phyloP scores from a whole-genome alignment of 257 asterid species.

The Nicotiana tomentosiformis region DNA sequence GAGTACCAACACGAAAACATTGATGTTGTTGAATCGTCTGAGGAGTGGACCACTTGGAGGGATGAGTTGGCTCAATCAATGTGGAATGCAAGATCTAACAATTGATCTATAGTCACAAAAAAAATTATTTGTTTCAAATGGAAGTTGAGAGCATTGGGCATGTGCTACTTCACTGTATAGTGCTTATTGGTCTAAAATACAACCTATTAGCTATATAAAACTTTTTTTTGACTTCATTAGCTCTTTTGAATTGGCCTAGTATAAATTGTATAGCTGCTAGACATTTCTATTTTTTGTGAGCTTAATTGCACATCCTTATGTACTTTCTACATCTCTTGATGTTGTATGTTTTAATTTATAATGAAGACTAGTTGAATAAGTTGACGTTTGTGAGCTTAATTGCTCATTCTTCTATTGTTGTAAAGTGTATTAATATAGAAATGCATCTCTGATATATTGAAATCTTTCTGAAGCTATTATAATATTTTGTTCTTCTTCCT shows the following conservation, averaged over 20 bases:
- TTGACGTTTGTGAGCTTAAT: neutral
- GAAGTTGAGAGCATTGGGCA: neutral
- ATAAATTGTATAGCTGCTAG: no score
- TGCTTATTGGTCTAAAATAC: neutral
- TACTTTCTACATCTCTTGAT: neutral
- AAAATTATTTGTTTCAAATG: neutral
- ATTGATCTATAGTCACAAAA: neutral
- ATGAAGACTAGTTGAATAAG: neutral
- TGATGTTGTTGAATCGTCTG: no score
- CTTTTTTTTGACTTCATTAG: neutral
- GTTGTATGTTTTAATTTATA: neutral
- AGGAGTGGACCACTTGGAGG: no score
- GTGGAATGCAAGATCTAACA: no score
- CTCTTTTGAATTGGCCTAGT: neutral
- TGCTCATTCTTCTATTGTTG: no score
- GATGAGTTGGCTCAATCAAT: no score
- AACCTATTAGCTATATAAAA: neutral
- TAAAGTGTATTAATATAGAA: no score
- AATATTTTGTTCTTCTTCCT: neutral
- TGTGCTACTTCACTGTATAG: neutral
- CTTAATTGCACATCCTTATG: neutral
- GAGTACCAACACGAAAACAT: no score
- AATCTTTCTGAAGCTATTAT: no score
- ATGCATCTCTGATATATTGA: no score
- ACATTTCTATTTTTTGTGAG: no score